phyloP scores from a whole-genome alignment of 768 basidiomycete species.

The Mycena belliarum region DNA sequence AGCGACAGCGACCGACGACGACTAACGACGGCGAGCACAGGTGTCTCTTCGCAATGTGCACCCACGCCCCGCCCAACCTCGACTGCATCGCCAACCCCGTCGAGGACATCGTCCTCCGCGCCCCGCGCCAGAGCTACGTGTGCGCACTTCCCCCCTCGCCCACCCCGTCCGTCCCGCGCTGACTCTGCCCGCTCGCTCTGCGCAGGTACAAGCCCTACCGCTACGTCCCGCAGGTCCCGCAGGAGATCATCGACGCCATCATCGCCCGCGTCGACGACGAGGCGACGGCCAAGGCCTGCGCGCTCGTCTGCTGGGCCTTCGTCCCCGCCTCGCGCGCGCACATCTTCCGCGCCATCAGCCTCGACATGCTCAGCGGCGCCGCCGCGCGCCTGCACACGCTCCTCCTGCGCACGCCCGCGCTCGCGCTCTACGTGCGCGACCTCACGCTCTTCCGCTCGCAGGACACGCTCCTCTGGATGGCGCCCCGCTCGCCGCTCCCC shows the following conservation, averaged over 20 bases:
- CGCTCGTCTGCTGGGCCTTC: constrained; percentile 31
- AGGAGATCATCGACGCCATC: constrained; percentile 31
- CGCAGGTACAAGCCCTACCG: constrained; percentile 7
- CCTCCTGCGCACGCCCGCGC: background rate
- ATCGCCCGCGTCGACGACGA: constrained; percentile 28
- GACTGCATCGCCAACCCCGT: background rate
- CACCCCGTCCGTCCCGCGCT: background rate
- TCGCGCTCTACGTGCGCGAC: constrained; percentile 4
- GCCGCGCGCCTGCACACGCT: background rate
- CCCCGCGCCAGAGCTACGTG: background rate
- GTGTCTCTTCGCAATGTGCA: constrained; percentile 13
- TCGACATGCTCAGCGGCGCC: constrained; percentile 9
- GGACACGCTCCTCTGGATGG: constrained; percentile 6
- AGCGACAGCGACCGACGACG: too few species aligned
- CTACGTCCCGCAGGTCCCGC: constrained; percentile 23
- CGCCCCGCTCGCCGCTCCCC: constrained; percentile 6
- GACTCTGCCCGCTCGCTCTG: too few species aligned
- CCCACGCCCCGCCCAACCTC: background rate
- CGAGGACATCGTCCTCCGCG: background rate
- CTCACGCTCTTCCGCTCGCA: constrained; percentile 14
- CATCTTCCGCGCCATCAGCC: constrained; percentile 22
- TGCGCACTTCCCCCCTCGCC: background rate
- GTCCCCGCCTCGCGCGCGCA: constrained; percentile 24
- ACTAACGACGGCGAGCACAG: background rate
- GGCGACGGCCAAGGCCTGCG: constrained; percentile 24